phyloP scores from a whole-genome alignment of 2,329 filamentous ascomycete genomes.

The Fusarium beomiforme region DNA sequence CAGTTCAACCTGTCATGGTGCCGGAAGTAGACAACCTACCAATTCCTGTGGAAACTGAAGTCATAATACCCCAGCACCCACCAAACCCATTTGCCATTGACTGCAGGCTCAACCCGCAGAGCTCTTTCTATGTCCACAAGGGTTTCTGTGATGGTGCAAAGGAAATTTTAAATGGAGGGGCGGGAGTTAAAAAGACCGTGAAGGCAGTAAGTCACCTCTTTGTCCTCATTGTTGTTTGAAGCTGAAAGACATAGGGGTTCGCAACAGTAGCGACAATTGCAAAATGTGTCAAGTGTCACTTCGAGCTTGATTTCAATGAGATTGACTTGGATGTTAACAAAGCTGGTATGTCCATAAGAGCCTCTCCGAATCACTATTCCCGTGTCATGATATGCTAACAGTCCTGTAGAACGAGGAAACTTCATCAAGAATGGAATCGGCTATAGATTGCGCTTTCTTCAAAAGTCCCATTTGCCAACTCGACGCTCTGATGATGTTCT shows the following conservation, averaged over 20 bases:
- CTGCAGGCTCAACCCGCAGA: slow-evolving; percentile 55
- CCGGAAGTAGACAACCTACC: slow-evolving; percentile 40
- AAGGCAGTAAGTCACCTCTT: slow-evolving; percentile 53
- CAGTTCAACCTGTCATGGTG: not conserved
- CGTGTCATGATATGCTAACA: slow-evolving; percentile 14
- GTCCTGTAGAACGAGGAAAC: slow-evolving; percentile 55
- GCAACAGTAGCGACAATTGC: slow-evolving; percentile 55
- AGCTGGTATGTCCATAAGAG: slow-evolving; percentile 51
- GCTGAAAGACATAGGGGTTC: slow-evolving; percentile 50
- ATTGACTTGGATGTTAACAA: slow-evolving; percentile 63
- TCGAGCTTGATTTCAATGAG: slow-evolving; percentile 62
- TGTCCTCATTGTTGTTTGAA: not conserved
- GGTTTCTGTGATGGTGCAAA: slow-evolving; percentile 66
- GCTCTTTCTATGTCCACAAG: slow-evolving; percentile 63
- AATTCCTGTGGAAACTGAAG: slow-evolving; percentile 41
- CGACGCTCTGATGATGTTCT: slow-evolving; percentile 62
- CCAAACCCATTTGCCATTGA: slow-evolving; percentile 44
- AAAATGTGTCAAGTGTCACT: slow-evolving; percentile 63
- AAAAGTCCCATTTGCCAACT: slow-evolving; percentile 64
- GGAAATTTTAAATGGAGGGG: slow-evolving; percentile 58
- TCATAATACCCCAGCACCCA: slow-evolving; percentile 8
- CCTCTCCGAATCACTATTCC: not conserved
- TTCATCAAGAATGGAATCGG: slow-evolving; percentile 57
- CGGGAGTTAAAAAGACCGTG: slow-evolving; percentile 61
- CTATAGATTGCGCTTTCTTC: slow-evolving; percentile 65